Percentiles rank a stretch among this genome's conserved stretches.
phyloP scores from a whole-genome alignment of 305 asterid genomes.

The Fraxinus albicans region DNA sequence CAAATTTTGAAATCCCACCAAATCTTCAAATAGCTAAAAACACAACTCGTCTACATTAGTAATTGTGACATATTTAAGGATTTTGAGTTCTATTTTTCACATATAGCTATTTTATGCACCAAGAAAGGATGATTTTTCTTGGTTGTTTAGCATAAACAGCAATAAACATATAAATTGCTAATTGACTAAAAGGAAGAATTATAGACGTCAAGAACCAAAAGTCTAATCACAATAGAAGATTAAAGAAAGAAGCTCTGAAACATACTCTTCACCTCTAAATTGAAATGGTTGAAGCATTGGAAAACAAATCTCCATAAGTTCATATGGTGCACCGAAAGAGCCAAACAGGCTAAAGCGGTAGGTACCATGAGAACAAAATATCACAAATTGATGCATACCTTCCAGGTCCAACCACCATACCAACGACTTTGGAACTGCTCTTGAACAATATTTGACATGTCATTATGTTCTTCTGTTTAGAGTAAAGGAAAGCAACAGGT shows the following conservation, averaged over 20 bases:
- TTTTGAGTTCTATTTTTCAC: not conserved
- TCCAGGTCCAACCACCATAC: conserved; percentile 77
- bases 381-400: conserved; percentile 27
- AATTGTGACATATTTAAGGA: not conserved
- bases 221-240: conserved; percentile 2
- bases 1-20: not conserved
- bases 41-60: not conserved
- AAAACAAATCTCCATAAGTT: conserved; percentile 11
- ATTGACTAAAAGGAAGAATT: not conserved
- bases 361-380: conserved; percentile 9
- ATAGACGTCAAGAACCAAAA: not conserved
- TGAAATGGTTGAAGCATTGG: not conserved
- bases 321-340: conserved; percentile 18
- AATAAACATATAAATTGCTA: not conserved
- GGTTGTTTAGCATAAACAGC: conserved; percentile 5
- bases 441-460: conserved; percentile 24
- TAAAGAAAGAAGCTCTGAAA: not conserved
- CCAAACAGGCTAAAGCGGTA: not conserved
- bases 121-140: not conserved
- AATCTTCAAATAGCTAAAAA: not conserved
- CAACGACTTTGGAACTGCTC: conserved; percentile 66
- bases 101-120: conserved; percentile 5
- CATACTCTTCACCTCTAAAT: not conserved
- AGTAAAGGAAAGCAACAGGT: conserved; percentile 20
- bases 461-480: conserved; percentile 38